phyloP scores from a whole-genome alignment of 2,329 filamentous ascomycete species.

The Xylaria hypoxylon region DNA sequence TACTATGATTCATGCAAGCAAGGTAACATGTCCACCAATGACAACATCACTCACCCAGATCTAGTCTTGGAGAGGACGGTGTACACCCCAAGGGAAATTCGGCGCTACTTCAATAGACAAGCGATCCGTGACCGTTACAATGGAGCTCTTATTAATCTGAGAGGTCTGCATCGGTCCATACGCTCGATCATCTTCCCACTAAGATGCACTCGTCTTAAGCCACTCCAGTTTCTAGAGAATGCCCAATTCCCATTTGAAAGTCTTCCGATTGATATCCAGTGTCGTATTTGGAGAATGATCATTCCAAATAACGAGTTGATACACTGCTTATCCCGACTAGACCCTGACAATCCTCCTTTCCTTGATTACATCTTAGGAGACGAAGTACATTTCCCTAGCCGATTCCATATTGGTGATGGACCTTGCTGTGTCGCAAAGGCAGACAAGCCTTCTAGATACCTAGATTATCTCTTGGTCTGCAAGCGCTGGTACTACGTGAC shows the following conservation, averaged over 20 bases:
- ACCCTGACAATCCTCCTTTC: constrained; percentile 48
- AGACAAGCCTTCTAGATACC: constrained; percentile 52
- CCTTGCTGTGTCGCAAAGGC: constrained; percentile 52
- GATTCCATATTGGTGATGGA: constrained; percentile 55
- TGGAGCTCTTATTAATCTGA: neutral
- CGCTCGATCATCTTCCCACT: constrained; percentile 18
- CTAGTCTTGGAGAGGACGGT: constrained; percentile 40
- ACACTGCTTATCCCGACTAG: constrained; percentile 60
- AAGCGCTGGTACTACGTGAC: constrained; percentile 57
- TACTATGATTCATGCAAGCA: constrained; percentile 51
- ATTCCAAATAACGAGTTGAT: constrained; percentile 54
- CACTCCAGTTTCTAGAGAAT: constrained; percentile 13
- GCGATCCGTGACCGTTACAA: neutral
- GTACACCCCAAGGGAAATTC: constrained; percentile 9
- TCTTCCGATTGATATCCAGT: constrained; percentile 50
- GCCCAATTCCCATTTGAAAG: constrained; percentile 47
- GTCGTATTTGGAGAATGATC: constrained; percentile 53
- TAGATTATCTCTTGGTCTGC: constrained; percentile 56
- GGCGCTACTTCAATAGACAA: constrained; percentile 4
- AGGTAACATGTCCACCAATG: constrained; percentile 49
- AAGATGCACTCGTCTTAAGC: neutral
- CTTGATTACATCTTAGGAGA: constrained; percentile 22
- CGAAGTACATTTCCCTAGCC: constrained; percentile 48
- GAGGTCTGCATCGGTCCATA: neutral
- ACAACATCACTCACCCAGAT: constrained; percentile 47